Percentiles rank a stretch among this genome's conserved stretches.
phyloP scores from a whole-genome alignment of 345 rosid species.

The Sapria himalayana region DNA sequence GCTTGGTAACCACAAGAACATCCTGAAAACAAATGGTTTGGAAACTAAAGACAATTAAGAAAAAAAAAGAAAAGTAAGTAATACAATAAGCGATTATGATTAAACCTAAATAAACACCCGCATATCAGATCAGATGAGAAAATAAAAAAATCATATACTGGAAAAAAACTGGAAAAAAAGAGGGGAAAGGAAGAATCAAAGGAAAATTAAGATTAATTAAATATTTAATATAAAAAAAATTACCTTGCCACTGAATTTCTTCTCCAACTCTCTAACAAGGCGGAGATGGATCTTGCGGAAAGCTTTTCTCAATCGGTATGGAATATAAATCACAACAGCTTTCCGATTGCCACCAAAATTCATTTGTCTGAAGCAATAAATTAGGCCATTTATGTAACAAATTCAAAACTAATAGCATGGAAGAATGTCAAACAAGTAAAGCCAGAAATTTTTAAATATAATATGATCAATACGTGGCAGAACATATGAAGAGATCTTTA shows the following conservation, averaged over 20 bases:
- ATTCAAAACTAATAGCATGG: no score
- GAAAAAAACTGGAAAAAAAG: no score
- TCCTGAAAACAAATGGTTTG: constrained; percentile 18
- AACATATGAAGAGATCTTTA: constrained; percentile 63
- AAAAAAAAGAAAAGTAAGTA: neutral
- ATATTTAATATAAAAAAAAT: no score
- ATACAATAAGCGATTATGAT: no score
- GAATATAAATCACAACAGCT: constrained; percentile 65
- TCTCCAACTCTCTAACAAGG: constrained; percentile 80
- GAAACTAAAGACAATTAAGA: neutral
- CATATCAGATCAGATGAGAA: no score
- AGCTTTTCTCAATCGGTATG: constrained; percentile 68
- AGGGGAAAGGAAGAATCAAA: no score
- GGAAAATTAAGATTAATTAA: no score
- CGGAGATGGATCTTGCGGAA: constrained; percentile 70
- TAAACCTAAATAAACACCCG: no score
- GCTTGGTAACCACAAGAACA: constrained; percentile 47
- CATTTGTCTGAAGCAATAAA: constrained; percentile 33
- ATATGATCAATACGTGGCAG: constrained; percentile 31
- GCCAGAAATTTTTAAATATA: neutral
- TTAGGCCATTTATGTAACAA: neutral
- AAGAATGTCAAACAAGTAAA: no score
- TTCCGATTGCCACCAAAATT: constrained; percentile 55
- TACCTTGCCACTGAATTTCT: constrained; percentile 90
- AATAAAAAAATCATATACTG: no score